phyloP scores from a whole-genome alignment of 2,329 filamentous ascomycete species.

The Pseudogymnoascus sp. region DNA sequence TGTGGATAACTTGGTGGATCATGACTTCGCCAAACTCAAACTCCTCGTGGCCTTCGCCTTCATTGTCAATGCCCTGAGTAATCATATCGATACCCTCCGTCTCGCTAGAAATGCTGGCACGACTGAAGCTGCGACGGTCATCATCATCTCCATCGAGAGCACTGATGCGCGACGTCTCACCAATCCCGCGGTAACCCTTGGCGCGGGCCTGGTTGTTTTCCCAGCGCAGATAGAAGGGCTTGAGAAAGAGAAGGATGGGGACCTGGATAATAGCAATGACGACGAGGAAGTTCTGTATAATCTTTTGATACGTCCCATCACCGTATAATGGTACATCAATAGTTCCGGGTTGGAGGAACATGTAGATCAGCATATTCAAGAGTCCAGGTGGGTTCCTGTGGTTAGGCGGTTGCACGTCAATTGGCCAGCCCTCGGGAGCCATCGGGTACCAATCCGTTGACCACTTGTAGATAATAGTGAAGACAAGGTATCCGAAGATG shows the following conservation, averaged over 20 bases:
- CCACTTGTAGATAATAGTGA: slow-evolving; percentile 98
- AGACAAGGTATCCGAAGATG: slow-evolving; percentile 92
- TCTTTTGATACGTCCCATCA: slow-evolving; percentile 51
- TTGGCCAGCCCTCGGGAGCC: slow-evolving; percentile 30
- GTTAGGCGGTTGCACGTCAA: slow-evolving; percentile 30
- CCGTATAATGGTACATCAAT: slow-evolving; percentile 64
- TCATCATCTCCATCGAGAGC: slow-evolving; percentile 86
- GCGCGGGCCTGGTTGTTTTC: slow-evolving; percentile 86
- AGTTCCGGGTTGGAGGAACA: slow-evolving; percentile 85
- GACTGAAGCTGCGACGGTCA: slow-evolving; percentile 47
- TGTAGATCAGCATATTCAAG: slow-evolving; percentile 98
- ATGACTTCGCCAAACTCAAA: slow-evolving; percentile 96
- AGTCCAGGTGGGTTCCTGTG: slow-evolving; percentile 66
- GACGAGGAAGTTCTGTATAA: slow-evolving; percentile 68
- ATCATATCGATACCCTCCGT: slow-evolving; percentile 82
- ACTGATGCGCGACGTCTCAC: slow-evolving; percentile 78
- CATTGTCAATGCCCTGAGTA: slow-evolving; percentile 68
- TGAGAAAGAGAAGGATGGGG: slow-evolving; percentile 83
- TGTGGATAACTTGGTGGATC: slow-evolving; percentile 99
- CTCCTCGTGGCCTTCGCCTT: slow-evolving; percentile 76
- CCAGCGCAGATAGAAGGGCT: slow-evolving; percentile 89
- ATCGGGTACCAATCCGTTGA: slow-evolving; percentile 66
- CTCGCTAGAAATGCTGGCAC: slow-evolving; percentile 63
- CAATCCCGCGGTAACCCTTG: slow-evolving; percentile 85
- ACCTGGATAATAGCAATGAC: slow-evolving; percentile 80